A percentile compares a stretch with the other conserved stretches of the same genome.
These are phyloP conservation scores for Casaregolazyma lundiana DNA, from an alignment of 1,139 yeast species.

Conservation along the genomic window DNA sequence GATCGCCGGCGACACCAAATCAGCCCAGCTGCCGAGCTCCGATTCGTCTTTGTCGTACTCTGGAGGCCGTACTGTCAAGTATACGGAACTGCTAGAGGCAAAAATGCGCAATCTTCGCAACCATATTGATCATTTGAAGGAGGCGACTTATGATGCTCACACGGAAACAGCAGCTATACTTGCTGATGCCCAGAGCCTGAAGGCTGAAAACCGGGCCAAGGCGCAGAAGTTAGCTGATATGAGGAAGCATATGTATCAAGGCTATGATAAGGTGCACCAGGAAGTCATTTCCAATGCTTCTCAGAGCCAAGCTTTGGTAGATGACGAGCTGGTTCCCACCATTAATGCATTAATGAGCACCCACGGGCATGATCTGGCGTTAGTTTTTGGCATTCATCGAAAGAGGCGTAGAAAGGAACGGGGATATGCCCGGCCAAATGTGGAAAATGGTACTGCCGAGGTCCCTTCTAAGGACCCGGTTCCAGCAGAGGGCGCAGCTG, in stretches of 20 bases:
- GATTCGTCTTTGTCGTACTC: background rate
- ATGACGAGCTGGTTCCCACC: conserved; percentile 2
- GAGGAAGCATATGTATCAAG: conserved; percentile 7
- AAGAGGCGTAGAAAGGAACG: conserved; percentile 14
- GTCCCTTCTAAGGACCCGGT: background rate
- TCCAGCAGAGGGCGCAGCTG: conserved; percentile 12
- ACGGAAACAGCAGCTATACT: conserved; percentile 8
- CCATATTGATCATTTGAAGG: conserved; percentile 8
- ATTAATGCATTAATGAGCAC: conserved; percentile 9
- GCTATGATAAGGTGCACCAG: conserved; percentile 5
- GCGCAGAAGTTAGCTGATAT: conserved; percentile 7
- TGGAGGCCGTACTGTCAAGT: conserved; percentile 6
- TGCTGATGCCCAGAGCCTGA: conserved; percentile 10
- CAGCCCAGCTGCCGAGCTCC: background rate
- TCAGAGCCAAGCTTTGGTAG: background rate
- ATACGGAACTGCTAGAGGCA: conserved; percentile 12
- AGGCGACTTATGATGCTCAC: conserved; percentile 9
- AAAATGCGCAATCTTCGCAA: conserved; percentile 11
- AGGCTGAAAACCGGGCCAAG: conserved; percentile 10
- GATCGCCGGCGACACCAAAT: background rate
- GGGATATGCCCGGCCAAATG: conserved; percentile 7
- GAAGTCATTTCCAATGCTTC: conserved; percentile 9
- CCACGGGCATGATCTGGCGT: conserved; percentile 14
- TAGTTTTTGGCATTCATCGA: conserved; percentile 18
- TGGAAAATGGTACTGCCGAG: conserved; percentile 11